These are phyloP conservation scores for Saccharomyces hybrid DNA, from an alignment of 1,139 yeast species.

Conservation along the genomic window DNA sequence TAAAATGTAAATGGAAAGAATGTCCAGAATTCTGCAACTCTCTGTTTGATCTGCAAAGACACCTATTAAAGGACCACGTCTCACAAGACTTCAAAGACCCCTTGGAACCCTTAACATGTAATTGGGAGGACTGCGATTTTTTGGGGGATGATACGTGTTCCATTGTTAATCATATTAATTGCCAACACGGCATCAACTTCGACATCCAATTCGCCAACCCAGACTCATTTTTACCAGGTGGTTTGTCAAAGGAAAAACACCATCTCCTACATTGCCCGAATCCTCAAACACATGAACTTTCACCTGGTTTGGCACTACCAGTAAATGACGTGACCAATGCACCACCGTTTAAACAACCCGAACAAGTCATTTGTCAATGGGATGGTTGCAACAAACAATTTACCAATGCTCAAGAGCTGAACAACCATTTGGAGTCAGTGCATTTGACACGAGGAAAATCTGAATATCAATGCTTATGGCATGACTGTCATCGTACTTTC, in stretches of 20 bases:
- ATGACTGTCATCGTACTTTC: constrained; percentile 67
- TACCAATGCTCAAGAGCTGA: constrained; percentile 49
- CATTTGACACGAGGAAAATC: constrained; percentile 75
- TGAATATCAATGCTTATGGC: constrained; percentile 68
- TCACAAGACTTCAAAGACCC: constrained; percentile 9
- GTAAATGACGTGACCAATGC: neutral
- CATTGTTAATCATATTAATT: constrained; percentile 53
- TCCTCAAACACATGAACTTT: constrained; percentile 1
- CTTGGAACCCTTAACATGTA: constrained; percentile 38
- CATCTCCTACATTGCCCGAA: constrained; percentile 14
- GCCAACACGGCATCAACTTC: constrained; percentile 40
- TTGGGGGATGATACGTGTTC: constrained; percentile 44
- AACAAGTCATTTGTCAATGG: constrained; percentile 24
- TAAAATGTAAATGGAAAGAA: constrained; percentile 50
- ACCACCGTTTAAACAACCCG: neutral
- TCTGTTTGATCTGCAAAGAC: constrained; percentile 45
- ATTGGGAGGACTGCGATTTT: constrained; percentile 65
- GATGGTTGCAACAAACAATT: constrained; percentile 44
- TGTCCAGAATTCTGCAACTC: constrained; percentile 38
- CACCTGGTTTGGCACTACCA: neutral
- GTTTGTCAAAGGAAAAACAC: constrained; percentile 13
- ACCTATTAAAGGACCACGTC: constrained; percentile 52
- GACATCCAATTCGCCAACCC: constrained; percentile 23
- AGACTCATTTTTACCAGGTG: neutral
- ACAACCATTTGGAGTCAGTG: constrained; percentile 54